phyloP scores from a whole-genome alignment of 768 basidiomycete species.

The Daedalea quercina region DNA sequence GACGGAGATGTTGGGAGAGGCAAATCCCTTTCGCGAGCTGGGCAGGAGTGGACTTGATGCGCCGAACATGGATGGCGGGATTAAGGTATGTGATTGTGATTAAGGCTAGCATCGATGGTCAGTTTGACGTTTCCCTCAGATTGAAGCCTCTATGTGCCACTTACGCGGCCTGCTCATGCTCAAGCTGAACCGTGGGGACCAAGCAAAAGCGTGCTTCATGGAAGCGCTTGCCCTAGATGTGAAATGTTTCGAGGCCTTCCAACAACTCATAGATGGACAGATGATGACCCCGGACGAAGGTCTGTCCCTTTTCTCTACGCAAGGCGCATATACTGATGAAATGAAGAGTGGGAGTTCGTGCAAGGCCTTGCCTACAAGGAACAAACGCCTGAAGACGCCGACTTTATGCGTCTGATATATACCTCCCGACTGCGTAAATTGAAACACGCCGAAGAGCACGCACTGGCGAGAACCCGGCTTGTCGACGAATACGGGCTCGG shows the following conservation, averaged over 20 bases:
- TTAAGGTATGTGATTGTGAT: conserved; percentile 67
- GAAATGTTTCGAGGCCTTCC: conserved; percentile 95
- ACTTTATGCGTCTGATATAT: conserved; percentile 91
- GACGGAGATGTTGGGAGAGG: conserved; percentile 87
- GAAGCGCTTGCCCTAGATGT: conserved; percentile 93
- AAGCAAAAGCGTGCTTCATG: conserved; percentile 93
- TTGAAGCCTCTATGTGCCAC: conserved; percentile 97
- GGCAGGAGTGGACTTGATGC: conserved; percentile 63
- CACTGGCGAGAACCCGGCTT: conserved; percentile 69
- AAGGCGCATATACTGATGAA: not conserved
- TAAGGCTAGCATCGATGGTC: not conserved
- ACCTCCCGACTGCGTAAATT: conserved; percentile 88
- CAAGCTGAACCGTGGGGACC: conserved; percentile 83
- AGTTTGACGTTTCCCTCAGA: conserved; percentile 35
- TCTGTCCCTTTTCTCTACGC: conserved; percentile 22
- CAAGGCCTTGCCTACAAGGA: conserved; percentile 74
- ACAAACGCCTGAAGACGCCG: conserved; percentile 83
- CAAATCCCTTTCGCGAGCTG: conserved; percentile 78
- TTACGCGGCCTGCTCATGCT: conserved; percentile 91
- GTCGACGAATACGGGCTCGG: conserved; percentile 78
- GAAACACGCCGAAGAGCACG: conserved; percentile 78
- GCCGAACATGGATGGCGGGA: conserved; percentile 84
- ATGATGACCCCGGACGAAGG: conserved; percentile 98
- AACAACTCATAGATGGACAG: conserved; percentile 82
- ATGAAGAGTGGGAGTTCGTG: conserved; percentile 92